Evolutionary conservation across 140 eudicot genomes (phyloP).

Genomic region (Oenanthe javanica): DNA sequence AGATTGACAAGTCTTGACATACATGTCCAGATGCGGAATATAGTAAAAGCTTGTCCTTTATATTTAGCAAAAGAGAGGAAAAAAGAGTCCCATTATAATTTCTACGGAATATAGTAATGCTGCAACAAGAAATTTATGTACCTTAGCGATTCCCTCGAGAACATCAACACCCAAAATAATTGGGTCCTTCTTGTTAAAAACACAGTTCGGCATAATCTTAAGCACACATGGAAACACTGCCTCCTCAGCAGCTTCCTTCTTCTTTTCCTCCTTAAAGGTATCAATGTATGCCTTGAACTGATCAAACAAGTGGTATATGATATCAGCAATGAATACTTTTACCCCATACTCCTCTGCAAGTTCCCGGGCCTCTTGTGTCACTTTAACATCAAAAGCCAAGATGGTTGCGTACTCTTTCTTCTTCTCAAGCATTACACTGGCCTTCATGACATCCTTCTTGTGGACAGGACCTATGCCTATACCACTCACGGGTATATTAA

Average conservation of each 20-base stretch:
- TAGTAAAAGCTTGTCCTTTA: neutral
- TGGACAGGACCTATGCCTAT: slow-evolving; percentile 92
- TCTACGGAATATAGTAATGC: too few species aligned
- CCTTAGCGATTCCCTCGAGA: slow-evolving; percentile 82
- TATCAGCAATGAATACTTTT: slow-evolving; percentile 67
- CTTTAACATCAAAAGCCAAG: slow-evolving; percentile 90
- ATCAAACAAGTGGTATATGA: slow-evolving; percentile 76
- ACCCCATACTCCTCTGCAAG: slow-evolving; percentile 85
- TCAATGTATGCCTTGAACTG: slow-evolving; percentile 89
- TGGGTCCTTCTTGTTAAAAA: slow-evolving; percentile 84
- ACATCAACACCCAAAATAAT: slow-evolving; percentile 88
- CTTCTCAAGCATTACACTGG: slow-evolving; percentile 93
- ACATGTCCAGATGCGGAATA: neutral
- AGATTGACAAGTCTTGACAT: neutral
- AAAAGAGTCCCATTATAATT: too few species aligned
- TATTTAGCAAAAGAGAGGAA: neutral
- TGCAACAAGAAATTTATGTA: slow-evolving; percentile 6
- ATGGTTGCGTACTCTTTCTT: slow-evolving; percentile 76
- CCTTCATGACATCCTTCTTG: slow-evolving; percentile 89
- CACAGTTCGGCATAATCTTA: slow-evolving; percentile 65
- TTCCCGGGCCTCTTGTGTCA: slow-evolving; percentile 81
- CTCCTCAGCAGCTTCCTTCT: slow-evolving; percentile 77
- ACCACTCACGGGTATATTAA: slow-evolving; percentile 88
- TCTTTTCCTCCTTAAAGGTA: slow-evolving; percentile 87
- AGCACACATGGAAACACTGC: slow-evolving; percentile 92